phyloP scores from a whole-genome alignment of 176 grass and related monocot genomes.

The Aegilops longissima region DNA sequence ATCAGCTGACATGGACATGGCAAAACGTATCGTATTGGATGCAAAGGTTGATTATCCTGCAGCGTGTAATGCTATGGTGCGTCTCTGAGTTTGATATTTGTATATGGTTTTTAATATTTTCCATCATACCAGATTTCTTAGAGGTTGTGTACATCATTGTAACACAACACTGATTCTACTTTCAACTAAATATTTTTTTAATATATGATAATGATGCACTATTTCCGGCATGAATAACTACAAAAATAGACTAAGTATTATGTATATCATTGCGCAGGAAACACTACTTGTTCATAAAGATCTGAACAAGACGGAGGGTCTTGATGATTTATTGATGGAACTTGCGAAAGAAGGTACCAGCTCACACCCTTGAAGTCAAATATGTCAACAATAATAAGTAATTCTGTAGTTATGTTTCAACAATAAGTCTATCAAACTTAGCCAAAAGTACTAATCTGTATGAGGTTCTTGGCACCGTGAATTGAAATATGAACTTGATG shows the following conservation, averaged over 20 bases:
- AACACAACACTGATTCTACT: neutral
- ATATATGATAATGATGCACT: neutral
- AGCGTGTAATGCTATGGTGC: conserved; percentile 95
- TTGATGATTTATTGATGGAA: conserved; percentile 82
- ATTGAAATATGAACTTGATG: neutral
- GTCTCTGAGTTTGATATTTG: conserved; percentile 25
- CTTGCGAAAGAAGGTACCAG: conserved; percentile 76
- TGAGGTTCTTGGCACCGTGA: neutral
- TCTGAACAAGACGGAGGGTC: conserved; percentile 64
- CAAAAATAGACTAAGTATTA: neutral
- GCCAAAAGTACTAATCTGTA: neutral
- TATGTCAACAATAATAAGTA: neutral
- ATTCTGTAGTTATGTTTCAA: neutral
- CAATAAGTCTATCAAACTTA: neutral
- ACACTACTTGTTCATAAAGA: conserved; percentile 94
- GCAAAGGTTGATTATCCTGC: conserved; percentile 99
- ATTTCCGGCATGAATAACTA: neutral
- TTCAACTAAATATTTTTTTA: too few species aligned
- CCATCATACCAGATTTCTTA: too few species aligned
- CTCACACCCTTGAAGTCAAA: neutral
- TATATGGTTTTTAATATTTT: neutral
- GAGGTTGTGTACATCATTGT: neutral
- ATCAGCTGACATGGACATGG: conserved; percentile 95
- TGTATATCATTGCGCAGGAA: conserved; percentile 64
- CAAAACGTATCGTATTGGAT: conserved; percentile 83